Base-by-base conservation (phyloP, 2,329 filamentous ascomycete species). In the Trichophaea hybrida region DNA sequence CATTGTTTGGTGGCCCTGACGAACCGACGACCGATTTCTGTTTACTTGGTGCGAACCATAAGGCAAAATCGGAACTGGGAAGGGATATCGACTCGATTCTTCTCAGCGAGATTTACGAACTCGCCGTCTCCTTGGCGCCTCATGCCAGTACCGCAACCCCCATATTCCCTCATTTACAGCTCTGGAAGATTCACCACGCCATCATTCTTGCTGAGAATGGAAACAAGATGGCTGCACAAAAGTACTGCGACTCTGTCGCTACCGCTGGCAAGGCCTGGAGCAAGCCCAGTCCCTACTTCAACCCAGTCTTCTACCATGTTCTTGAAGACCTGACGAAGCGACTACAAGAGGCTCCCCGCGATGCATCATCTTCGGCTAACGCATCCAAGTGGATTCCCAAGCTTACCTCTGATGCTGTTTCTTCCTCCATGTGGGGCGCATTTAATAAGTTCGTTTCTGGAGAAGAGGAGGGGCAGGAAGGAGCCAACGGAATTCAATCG, bases 391-490 rank as follows among this genome's bases (percentile, higher is more conserved):
- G 91, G 88, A 93, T 98, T 56, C 85, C 88, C 1, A 95, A 93
- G 72, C 89, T 91, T 5, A 96, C 83, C 71, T 94, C 97, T 80
- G 90, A 94, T 72, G 95, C 94, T 73, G 88, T 97, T 0, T 93
- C 90, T 1, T 89, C 86, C 62, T 88, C 86, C 37, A 82, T 97
- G 70, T 90, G 88, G 80, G 89, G 83, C 65, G 88, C 86, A 61
- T 96, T 99, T 74, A 97, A 90, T 73, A 96, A 89, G 69, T 98
- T 98, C 69, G 89, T 98, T 62, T 83, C 86, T 55, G 94, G 93
- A 12, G 91, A 96, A 61, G 91, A 97, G 58, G 81, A 80, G 56
- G 85, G 88, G 55, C 13, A 54, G 50, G n/a, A 44, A 15, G 40
- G 44, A 55, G 17, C 33, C 46, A 31, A 17, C 80, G 10, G 75